Evolutionary conservation across 1,284 basidiomycete genomes (phyloP), one percentile per base, ranked within the genome.

Genomic region (Coniophora puteana): DNA sequence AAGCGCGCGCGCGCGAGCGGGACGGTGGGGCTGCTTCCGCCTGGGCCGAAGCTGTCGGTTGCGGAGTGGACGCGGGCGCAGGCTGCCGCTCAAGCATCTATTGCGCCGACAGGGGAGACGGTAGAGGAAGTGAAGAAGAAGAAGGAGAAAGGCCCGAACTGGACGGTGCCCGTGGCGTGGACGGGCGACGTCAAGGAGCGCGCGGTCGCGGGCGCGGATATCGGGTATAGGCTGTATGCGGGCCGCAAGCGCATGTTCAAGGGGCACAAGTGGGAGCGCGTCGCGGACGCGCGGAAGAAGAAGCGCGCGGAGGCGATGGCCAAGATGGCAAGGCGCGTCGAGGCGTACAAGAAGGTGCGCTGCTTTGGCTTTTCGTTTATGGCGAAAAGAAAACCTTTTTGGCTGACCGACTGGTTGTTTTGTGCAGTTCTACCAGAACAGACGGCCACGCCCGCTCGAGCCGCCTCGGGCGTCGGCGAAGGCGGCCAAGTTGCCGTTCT

Each of bases 211-310:
- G 77, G 78, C 32, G 68, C 72, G 21, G 73, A 79, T 24, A 56
- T 74, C 35, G 81, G 80, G 22, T 74, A 74, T 48, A 71, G 74
- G 38, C 61, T 89, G 51, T 89, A 89, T 50, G 77, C 81, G 12
- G 78, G 71, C 45, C 83, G 75, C 71, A 82, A 78, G 68, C 68
- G 74, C 49, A 89, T 89, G 86, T 89, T 90, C 76, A 90, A 89
- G 69, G 87, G 87, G 17, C 86, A 89, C 70, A 84, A 78, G 53
- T 87, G 82, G 81, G 82, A 89, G 63, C 74, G 84, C 28, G 57
- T 66, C 47, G 66, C 65, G 49, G 66, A 66, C 41, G 66, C 68
- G 52, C 66, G 65, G 49, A 55, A 63, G 40, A 62, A 61, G 52
- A 71, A 69, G 52, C 74, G 66, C 44, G 63, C 63, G 45, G 69